Percentiles rank a stretch among this genome's conserved stretches.
These are phyloP conservation scores for Solanum sejunctum DNA, from an alignment of 257 asterid genomes.

Conservation along the genomic window DNA sequence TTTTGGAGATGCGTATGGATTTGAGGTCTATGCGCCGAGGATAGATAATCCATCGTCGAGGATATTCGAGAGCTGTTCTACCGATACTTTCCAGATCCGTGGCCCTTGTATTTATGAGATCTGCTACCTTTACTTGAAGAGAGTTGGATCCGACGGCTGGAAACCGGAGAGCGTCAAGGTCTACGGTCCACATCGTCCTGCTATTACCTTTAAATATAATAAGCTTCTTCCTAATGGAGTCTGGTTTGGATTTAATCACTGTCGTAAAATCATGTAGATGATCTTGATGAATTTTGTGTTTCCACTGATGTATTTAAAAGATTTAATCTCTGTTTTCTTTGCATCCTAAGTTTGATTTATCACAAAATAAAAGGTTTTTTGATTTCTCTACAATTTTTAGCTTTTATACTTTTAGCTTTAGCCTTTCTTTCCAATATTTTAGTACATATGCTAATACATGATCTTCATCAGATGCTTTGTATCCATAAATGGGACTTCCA, in stretches of 20 bases:
- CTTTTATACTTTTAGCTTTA: neutral
- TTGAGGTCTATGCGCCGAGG: constrained; percentile 26
- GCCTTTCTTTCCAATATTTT: neutral
- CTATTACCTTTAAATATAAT: constrained; percentile 7
- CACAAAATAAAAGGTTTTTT: neutral
- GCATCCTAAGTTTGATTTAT: neutral
- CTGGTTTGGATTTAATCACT: constrained; percentile 23
- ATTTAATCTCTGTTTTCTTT: neutral
- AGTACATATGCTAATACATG: neutral
- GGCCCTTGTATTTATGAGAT: constrained; percentile 21
- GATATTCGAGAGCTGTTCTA: constrained; percentile 29
- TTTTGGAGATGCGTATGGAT: constrained; percentile 33
- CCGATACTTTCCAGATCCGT: constrained; percentile 16
- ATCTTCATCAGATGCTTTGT: neutral
- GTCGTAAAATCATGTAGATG: neutral
- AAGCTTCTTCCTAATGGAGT: constrained; percentile 17
- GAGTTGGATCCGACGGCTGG: constrained; percentile 43
- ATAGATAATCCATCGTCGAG: constrained; percentile 15
- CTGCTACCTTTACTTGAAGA: constrained; percentile 18
- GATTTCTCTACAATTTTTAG: neutral
- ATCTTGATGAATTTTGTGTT: neutral
- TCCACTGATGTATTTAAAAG: neutral
- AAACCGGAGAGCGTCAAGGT: constrained; percentile 22
- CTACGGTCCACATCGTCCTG: constrained; percentile 8
- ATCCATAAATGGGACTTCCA: neutral